These are phyloP conservation scores for Spinacia oleracea DNA, from an alignment of 179 eudicot genomes.

Conservation along the genomic window DNA sequence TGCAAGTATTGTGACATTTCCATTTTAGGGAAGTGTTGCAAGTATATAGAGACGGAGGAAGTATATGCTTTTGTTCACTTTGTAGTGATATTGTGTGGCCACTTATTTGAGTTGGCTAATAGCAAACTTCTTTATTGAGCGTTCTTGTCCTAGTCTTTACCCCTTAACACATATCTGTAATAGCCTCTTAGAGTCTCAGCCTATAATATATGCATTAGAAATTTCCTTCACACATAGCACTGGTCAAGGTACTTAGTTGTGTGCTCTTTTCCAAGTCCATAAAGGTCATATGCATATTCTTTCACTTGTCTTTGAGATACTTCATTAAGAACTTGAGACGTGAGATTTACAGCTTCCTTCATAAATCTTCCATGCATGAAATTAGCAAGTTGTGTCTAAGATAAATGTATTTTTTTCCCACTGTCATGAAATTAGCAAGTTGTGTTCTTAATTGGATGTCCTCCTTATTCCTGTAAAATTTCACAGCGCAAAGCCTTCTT, in stretches of 20 bases:
- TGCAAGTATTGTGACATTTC: too few species aligned
- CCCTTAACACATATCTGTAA: not conserved
- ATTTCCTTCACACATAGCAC: not conserved
- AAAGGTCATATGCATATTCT: not conserved
- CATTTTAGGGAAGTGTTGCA: too few species aligned
- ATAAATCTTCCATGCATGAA: not conserved
- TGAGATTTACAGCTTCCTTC: not conserved
- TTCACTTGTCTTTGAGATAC: constrained; percentile 3
- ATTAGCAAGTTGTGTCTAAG: not conserved
- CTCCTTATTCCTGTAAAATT: not conserved
- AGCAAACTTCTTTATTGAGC: not conserved
- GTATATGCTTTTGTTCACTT: not conserved
- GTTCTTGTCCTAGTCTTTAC: not conserved
- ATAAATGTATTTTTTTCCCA: not conserved
- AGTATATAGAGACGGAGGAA: too few species aligned
- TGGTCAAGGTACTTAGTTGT: not conserved
- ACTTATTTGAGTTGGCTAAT: not conserved
- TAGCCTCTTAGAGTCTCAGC: too few species aligned
- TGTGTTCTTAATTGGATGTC: not conserved
- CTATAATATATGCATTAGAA: not conserved
- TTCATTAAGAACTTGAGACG: not conserved
- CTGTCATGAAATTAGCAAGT: not conserved
- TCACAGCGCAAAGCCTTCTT: not conserved
- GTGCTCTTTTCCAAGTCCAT: not conserved
- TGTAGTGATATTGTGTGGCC: not conserved